Conservation (phyloP, 2,329 filamentous ascomycete genomes). For the Capronia epimyces region DNA sequence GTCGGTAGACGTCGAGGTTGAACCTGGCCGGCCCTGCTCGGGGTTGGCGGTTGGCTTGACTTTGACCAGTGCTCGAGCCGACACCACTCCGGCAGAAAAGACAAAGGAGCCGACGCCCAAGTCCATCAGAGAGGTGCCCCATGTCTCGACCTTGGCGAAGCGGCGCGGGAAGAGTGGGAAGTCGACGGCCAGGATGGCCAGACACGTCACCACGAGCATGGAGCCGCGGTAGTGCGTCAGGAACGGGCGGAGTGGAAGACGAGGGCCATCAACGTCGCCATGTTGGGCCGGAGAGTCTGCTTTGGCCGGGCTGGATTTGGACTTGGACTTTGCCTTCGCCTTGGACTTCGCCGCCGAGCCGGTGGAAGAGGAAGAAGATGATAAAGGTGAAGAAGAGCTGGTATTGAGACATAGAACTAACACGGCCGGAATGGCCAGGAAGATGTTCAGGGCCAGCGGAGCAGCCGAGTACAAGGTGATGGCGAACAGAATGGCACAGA, state of each 20-base stretch:
- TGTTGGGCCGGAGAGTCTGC: neutral
- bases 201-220: conserved; percentile 85
- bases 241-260: conserved; percentile 66
- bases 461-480: conserved; percentile 76
- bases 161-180: conserved; percentile 87
- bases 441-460: conserved; percentile 66
- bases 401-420: conserved; percentile 44
- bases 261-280: neutral
- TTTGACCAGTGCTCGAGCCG: conserved; percentile 60
- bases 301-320: neutral
- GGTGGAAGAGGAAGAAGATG: conserved; percentile 14
- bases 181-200: conserved; percentile 94
- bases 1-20: neutral
- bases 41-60: conserved; percentile 28
- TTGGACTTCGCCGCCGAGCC: conserved; percentile 22
- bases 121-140: conserved; percentile 99
- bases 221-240: conserved; percentile 83
- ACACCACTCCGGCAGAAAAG: conserved; percentile 88
- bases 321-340: neutral
- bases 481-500: conserved; percentile 73
- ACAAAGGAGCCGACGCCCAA: conserved; percentile 96
- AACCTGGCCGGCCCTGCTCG: too few relatives aligned
- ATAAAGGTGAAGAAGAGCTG: conserved; percentile 2
- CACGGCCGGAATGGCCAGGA: conserved; percentile 67
- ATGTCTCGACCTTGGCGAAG: conserved; percentile 98